Base-by-base conservation (phyloP, 2,329 filamentous ascomycete species). In the Aspergillus sergii region DNA sequence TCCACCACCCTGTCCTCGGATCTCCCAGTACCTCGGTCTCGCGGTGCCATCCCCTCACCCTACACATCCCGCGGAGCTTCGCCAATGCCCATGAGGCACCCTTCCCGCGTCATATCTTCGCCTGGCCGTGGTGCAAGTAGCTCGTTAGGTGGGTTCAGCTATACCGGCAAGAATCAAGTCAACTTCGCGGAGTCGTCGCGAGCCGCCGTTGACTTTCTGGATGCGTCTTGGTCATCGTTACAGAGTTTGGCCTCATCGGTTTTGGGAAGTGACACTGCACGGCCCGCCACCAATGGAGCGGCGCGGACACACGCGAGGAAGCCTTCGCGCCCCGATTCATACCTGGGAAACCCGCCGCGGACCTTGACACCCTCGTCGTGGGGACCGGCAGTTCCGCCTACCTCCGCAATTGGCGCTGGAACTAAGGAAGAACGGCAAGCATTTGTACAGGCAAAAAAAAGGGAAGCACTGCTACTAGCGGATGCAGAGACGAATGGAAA, bases 201-300 rank as follows among this genome's bases (percentile, higher is more conserved):
- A 46, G 66, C 69, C 53, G 69, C 74, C 26, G 64, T 75, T 54
- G 75, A 78, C 67, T 75, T 82, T 58, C 73, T 82, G 66, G 81
- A 81, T 61, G 77, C 79, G 30, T 78, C 80, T 5, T 84, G 81
- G 81, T 80, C 81, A n/a, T 83, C 81, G 19, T 70, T 83, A 54
- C 80, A 82, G 68, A 80, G 75, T 43, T 66, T 83, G 50, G 81
- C 82, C n/a, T 83, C 81, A 4, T 80, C 79, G n/a, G 73, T 83
- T 32, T 60, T 83, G 46, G 80, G 81, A n/a, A 79, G 73, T 56
- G 79, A 81, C 63, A 69, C 68, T 34, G 69, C 73, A 43, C 67
- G 69, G 30, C 63, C 71, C 6, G 63, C 72, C 39, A 61, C 73
- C 23, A 71, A 72, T 61, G 73, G 73, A 63, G 56, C 68, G 14